These are phyloP conservation scores for Aureobasidium sp. DNA, from an alignment of 2,329 filamentous ascomycete genomes.

Conservation along the genomic window DNA sequence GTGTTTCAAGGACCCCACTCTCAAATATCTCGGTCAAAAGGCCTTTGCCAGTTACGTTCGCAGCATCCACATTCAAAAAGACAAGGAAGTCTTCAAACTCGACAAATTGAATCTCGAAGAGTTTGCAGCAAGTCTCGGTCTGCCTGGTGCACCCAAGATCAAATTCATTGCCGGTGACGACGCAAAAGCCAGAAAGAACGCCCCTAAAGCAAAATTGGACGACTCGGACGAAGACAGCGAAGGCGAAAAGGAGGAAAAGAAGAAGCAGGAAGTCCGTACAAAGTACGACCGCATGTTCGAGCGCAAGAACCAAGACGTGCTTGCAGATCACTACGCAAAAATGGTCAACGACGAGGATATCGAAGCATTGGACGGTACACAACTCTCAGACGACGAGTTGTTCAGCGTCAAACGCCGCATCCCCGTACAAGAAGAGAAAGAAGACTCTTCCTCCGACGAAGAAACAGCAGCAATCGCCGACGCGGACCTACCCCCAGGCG, in stretches of 20 bases:
- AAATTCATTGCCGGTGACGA: constrained; percentile 89
- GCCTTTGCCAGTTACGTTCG: constrained; percentile 87
- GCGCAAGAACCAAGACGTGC: constrained; percentile 86
- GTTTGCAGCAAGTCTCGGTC: constrained; percentile 75
- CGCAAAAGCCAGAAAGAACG: constrained; percentile 80
- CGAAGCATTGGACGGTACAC: constrained; percentile 30
- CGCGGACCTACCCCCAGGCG: constrained; percentile 37
- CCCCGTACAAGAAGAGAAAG: constrained; percentile 54
- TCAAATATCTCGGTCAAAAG: constrained; percentile 94
- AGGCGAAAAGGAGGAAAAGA: constrained; percentile 39
- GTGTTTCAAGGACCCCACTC: constrained; percentile 88
- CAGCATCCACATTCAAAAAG: constrained; percentile 79
- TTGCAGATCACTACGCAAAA: constrained; percentile 90
- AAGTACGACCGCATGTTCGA: constrained; percentile 99
- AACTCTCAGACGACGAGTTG: constrained; percentile 56
- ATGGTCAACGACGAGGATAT: constrained; percentile 59
- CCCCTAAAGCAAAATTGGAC: constrained; percentile 57
- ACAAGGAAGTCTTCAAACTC: constrained; percentile 86
- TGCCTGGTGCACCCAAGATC: constrained; percentile 87
- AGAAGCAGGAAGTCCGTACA: constrained; percentile 69
- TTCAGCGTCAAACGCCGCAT: constrained; percentile 91
- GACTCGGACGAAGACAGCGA: constrained; percentile 55
- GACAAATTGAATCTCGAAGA: constrained; percentile 77
- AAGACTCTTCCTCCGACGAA: constrained; percentile 33
- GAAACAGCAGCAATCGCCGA: constrained; percentile 42